phyloP scores from a whole-genome alignment of 345 rosid genomes.

The Hibiscus syriacus region DNA sequence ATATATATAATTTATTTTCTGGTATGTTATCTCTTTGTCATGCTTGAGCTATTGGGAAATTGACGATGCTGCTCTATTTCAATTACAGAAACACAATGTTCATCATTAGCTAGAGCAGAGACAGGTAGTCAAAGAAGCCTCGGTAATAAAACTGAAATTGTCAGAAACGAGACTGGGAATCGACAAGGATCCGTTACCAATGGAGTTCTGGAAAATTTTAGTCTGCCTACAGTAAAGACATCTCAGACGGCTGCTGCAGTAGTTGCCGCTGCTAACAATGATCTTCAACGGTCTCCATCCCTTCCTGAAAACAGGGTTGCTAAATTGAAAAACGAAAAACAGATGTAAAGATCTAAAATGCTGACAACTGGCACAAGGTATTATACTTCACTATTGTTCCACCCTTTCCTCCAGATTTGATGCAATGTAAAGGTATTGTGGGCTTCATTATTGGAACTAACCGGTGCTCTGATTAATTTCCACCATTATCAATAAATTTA shows the following conservation, averaged over 20 bases:
- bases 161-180: conserved; percentile 37
- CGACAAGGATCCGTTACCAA: conserved; percentile 41
- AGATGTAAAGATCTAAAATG: background rate
- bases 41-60: background rate
- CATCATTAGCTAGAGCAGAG: conserved; percentile 58
- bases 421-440: background rate
- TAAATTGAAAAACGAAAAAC: conserved; percentile 29
- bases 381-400: background rate
- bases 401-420: background rate
- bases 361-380: conserved; percentile 4
- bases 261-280: conserved; percentile 24
- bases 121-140: conserved; percentile 35
- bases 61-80: conserved; percentile 12
- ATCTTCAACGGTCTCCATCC: conserved; percentile 32
- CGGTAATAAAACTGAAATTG: conserved; percentile 28
- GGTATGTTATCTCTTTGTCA: background rate
- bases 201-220: conserved; percentile 35
- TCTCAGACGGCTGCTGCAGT: conserved; percentile 23
- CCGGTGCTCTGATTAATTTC: background rate
- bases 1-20: background rate
- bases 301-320: conserved; percentile 33
- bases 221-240: conserved; percentile 27
- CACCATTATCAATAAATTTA: background rate
- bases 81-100: conserved; percentile 65
- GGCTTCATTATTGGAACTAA: background rate